Conservation (phyloP, 768 basidiomycete species). For the Russula lepida region DNA sequence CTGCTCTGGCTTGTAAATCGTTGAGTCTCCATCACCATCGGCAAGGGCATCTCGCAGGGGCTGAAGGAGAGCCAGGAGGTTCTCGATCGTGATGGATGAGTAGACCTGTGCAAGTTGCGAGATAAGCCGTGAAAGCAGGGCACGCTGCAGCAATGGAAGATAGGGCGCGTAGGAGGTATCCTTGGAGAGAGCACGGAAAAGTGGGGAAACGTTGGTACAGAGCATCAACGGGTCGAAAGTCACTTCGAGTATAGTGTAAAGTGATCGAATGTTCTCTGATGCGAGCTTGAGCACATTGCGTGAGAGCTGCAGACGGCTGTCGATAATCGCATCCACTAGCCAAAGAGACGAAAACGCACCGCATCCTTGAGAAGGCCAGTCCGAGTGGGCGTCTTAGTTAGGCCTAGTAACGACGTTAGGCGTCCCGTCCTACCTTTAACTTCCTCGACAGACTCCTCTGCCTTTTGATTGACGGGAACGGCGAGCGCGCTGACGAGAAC, state of each 20-base stretch:
- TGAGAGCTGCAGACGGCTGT: slow-evolving; percentile 45
- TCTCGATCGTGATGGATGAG: slow-evolving; percentile 71
- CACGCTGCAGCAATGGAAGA: slow-evolving; percentile 82
- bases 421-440: slow-evolving; percentile 63
- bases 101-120: slow-evolving; percentile 91
- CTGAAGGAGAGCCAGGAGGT: slow-evolving; percentile 68
- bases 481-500: slow-evolving; percentile 90
- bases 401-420: slow-evolving; percentile 77
- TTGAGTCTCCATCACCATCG: slow-evolving; percentile 31
- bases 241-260: slow-evolving; percentile 86
- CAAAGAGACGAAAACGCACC: slow-evolving; percentile 36
- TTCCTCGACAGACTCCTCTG: slow-evolving; percentile 42
- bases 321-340: background rate
- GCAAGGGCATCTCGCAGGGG: slow-evolving; percentile 55
- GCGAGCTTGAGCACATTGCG: slow-evolving; percentile 78
- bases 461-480: slow-evolving; percentile 70
- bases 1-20: slow-evolving; percentile 58
- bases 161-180: slow-evolving; percentile 68
- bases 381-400: slow-evolving; percentile 77
- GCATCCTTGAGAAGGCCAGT: slow-evolving; percentile 82
- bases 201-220: slow-evolving; percentile 66
- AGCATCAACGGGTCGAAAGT: slow-evolving; percentile 90
- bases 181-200: slow-evolving; percentile 52
- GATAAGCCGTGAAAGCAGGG: slow-evolving; percentile 84
- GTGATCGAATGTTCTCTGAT: slow-evolving; percentile 58